These are phyloP conservation scores for Craterostigma plantagineum DNA, from an alignment of 257 asterid genomes.

Conservation along the genomic window DNA sequence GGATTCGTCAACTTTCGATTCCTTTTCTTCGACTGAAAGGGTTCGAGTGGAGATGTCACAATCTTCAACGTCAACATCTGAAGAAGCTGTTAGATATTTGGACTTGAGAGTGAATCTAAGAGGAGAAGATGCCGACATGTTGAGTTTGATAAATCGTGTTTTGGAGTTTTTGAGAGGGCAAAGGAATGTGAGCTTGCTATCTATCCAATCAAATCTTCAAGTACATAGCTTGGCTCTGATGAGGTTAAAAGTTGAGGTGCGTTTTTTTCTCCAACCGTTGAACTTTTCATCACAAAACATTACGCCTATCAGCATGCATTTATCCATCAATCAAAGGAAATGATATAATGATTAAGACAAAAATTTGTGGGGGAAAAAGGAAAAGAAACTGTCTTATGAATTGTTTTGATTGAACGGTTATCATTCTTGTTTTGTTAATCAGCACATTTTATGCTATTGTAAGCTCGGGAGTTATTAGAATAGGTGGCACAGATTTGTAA, in stretches of 20 bases:
- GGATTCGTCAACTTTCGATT: constrained; percentile 4
- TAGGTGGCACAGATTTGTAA: too few relatives aligned
- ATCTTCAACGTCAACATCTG: constrained; percentile 26
- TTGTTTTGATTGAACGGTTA: too few relatives aligned
- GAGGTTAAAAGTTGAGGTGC: constrained; percentile 51
- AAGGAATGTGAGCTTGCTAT: constrained; percentile 15
- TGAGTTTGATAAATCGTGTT: constrained; percentile 25
- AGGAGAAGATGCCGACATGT: constrained; percentile 19
- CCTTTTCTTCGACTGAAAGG: constrained; percentile 14
- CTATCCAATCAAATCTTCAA: constrained; percentile 20
- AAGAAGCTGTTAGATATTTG: constrained; percentile 18
- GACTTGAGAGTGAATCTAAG: constrained; percentile 39
- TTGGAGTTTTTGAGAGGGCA: constrained; percentile 38
- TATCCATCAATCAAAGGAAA: too few relatives aligned
- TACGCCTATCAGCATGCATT: not conserved
- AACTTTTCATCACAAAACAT: not conserved
- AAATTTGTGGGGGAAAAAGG: too few relatives aligned
- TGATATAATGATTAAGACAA: too few relatives aligned
- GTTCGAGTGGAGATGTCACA: constrained; percentile 18
- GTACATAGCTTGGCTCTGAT: constrained; percentile 17
- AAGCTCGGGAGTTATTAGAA: too few relatives aligned
- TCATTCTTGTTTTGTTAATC: too few relatives aligned
- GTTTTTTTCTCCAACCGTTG: not conserved
- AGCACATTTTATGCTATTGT: too few relatives aligned
- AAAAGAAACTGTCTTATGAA: too few relatives aligned